Percentiles rank a stretch among this genome's conserved stretches.
Evolutionary conservation across 129 eudicot genomes (phyloP).

Genomic region (Saussurea involucrata): DNA sequence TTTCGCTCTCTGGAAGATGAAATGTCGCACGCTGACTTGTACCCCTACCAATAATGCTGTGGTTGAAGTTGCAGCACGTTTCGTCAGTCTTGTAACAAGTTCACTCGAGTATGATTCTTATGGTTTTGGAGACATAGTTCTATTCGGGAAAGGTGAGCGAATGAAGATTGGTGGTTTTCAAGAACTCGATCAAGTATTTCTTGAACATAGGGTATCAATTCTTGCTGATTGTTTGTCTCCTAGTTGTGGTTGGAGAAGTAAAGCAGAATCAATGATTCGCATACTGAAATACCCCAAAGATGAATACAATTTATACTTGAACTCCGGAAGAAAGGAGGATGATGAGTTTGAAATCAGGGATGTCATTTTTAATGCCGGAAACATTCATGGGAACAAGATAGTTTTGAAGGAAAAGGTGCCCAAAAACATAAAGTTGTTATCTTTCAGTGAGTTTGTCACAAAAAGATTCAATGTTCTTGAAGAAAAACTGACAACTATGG

Average conservation of each 20-base stretch:
- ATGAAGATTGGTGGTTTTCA: conserved; percentile 53
- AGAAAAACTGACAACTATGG: conserved; percentile 23
- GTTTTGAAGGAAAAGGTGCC: conserved; percentile 14
- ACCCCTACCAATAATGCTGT: conserved; percentile 77
- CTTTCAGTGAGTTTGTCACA: conserved; percentile 34
- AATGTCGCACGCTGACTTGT: conserved; percentile 60
- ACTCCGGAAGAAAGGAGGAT: neutral
- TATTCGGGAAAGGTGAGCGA: conserved; percentile 53
- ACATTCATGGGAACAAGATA: neutral
- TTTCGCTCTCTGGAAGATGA: conserved; percentile 35
- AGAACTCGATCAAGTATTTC: conserved; percentile 50
- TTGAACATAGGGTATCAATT: conserved; percentile 40
- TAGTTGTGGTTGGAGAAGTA: conserved; percentile 40
- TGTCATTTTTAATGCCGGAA: neutral
- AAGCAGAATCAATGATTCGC: conserved; percentile 30
- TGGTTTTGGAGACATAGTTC: conserved; percentile 69
- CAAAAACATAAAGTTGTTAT: conserved; percentile 8
- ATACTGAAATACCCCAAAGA: conserved; percentile 46
- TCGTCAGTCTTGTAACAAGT: conserved; percentile 29
- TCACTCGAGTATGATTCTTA: conserved; percentile 33
- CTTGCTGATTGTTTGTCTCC: conserved; percentile 43
- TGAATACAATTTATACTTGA: conserved; percentile 29
- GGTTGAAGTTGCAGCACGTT: conserved; percentile 42
- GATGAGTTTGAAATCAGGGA: neutral
- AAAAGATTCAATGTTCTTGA: conserved; percentile 19